Base-by-base conservation (phyloP, 179 eudicot species). In the Spinacia oleracea region DNA sequence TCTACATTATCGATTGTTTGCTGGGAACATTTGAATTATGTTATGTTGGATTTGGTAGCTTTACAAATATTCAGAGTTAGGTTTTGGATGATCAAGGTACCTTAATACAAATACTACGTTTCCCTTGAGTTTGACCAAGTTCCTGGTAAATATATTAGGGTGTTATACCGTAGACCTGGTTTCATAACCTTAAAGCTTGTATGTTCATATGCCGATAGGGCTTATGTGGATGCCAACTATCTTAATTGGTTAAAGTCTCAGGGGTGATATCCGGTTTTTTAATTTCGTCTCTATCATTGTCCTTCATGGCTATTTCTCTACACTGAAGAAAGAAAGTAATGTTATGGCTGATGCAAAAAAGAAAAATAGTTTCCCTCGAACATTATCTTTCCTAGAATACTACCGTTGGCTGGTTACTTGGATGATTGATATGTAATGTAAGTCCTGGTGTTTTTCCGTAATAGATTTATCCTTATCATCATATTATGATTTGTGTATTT, bases 21-120 rank as follows among this genome's bases (percentile, higher is more conserved):
- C 21, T 73, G 53, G 56, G 27, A 59, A 12, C 21, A 32, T 31
- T 42, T 14, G n/a, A 20, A 69, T 48, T 23, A 77, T 78, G 62
- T 14, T 78, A 6, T 31, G 23, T 9, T 46, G 59, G 20, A 42
- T 42, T 77, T 25, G 66, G 25, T 34, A 31, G n/a, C 2, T 2
- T 58, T 67, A 9, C 46, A 38, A 45, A 42, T 9, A 4, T 42
- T 31, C 27, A 51, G 51, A 58, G 29, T 8, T n/a, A 70, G 32
- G 21, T 63, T 12, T 38, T 42, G 25, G 20, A 76, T 70, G 63
- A 68, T 80, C 43, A 29, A 76, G 42, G 38, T 25, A 34, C 5
- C 38, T 38, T 66, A 46, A 21, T 70, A 42, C 23, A 55, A 55
- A 12, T 53, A 38, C 16, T 77, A 31, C 11, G 38, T 27, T 5